These are phyloP conservation scores for Apophysomyces sp. DNA, from an alignment of 371 early-diverging fungal species.

Conservation along the genomic window DNA sequence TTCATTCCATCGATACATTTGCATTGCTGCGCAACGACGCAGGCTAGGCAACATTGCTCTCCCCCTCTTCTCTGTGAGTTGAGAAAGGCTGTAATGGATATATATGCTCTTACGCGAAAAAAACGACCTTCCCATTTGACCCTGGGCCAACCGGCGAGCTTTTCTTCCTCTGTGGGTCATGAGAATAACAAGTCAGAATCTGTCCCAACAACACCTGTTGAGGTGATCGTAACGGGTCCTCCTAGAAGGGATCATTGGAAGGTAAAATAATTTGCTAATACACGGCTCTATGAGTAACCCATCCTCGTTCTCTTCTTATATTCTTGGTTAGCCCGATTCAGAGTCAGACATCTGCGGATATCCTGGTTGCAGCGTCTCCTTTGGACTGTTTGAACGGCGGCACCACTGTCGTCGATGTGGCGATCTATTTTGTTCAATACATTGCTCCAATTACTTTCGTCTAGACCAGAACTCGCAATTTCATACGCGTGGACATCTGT, in stretches of 20 bases:
- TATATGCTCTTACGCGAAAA: slow-evolving; percentile 59
- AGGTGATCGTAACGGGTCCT: slow-evolving; percentile 38
- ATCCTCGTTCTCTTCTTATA: neutral
- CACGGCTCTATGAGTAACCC: neutral
- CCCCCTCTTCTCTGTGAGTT: neutral
- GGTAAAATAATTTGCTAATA: slow-evolving; percentile 21
- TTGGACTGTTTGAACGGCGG: slow-evolving; percentile 49
- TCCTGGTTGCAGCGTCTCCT: slow-evolving; percentile 27
- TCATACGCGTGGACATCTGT: slow-evolving; percentile 35
- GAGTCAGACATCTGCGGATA: slow-evolving; percentile 32
- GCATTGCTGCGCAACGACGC: slow-evolving; percentile 3
- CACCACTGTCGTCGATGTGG: slow-evolving; percentile 56
- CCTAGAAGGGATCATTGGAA: slow-evolving; percentile 49
- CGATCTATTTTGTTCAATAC: slow-evolving; percentile 45
- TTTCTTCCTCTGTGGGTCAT: slow-evolving; percentile 8
- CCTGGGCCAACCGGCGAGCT: slow-evolving; percentile 34
- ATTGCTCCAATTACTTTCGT: slow-evolving; percentile 50
- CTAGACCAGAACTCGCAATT: slow-evolving; percentile 42
- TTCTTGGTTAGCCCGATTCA: slow-evolving; percentile 34
- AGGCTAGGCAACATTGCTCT: slow-evolving; percentile 1
- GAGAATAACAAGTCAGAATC: neutral
- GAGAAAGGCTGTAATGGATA: slow-evolving; percentile 44
- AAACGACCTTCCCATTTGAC: slow-evolving; percentile 60
- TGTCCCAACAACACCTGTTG: neutral
- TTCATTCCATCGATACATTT: neutral